Evolutionary conservation across 1,284 basidiomycete genomes (phyloP), one percentile per base, ranked within the genome.

Genomic region (Jaminaea rosea): DNA sequence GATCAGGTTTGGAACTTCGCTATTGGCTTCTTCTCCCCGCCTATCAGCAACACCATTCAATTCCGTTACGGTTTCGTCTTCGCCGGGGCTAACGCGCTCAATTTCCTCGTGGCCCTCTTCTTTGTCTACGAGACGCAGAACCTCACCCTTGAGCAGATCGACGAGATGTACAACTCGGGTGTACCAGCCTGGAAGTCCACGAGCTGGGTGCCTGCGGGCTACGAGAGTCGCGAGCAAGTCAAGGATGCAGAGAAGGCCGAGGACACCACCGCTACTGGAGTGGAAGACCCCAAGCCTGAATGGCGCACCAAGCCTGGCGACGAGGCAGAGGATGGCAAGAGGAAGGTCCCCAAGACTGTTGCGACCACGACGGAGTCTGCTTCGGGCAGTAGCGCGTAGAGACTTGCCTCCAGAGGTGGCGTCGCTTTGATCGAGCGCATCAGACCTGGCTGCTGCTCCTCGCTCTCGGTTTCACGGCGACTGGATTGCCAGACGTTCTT

Each of bases 71-170:
- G 86, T 1, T 87, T 83, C 70, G 78, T 87, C 44, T 86, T 86
- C 65, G 82, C 83, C 5, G 79, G 82, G 8, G 74, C 72, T 52
- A 76, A 76, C 52, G 44, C 73, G 39, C 59, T 60, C 10, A 83
- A 81, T 46, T 82, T 82, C 6, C 61, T 82, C 44, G 77, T 87
- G 56, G 85, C 86, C 5, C 86, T 78, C 72, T 78, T 86, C 68
- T 87, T 86, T 80, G 78, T 88, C 2, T 87, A 87, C 77, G 86
- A 87, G 68, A 82, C 82, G 11, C 80, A 81, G 6, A 80, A 83
- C 60, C 77, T 87, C 47, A 80, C 82, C 9, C 78, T 87, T 27
- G 86, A 87, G 75, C 78, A 76, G 55, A 83, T 87, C 46, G 83
- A 87, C 69, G 76, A 77, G 77, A 86, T 87, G 85, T 87, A 86